Percentiles rank a stretch among this genome's conserved stretches.
phyloP scores from a whole-genome alignment of 108 stramenopile species.

The Cafeteria roenbergensis region DNA sequence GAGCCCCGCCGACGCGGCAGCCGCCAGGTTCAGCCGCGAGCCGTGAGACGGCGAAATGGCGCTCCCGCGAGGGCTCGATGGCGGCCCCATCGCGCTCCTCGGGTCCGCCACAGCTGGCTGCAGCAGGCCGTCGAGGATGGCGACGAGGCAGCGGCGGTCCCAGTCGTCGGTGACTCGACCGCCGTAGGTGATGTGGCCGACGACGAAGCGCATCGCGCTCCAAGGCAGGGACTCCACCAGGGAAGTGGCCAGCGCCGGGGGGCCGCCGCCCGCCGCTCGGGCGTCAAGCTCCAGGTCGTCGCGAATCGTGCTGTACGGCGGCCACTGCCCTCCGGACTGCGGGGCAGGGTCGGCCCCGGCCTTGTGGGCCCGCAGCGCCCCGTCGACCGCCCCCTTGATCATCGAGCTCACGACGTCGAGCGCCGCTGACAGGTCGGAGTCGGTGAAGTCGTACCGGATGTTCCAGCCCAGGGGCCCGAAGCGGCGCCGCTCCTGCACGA shows the following conservation, averaged over 20 bases:
- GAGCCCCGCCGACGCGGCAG: conserved; percentile 20
- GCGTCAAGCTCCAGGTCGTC: too few species aligned
- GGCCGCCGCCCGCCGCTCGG: too few species aligned
- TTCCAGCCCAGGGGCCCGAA: conserved; percentile 58
- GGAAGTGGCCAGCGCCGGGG: too few species aligned
- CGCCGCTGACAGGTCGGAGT: conserved; percentile 46
- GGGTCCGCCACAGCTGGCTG: conserved; percentile 19
- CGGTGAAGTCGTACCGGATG: conserved; percentile 54
- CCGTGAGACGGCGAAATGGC: neutral
- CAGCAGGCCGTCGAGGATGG: conserved; percentile 36
- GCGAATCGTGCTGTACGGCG: too few species aligned
- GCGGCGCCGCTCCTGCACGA: conserved; percentile 49
- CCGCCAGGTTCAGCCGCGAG: conserved; percentile 22
- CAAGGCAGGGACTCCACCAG: conserved; percentile 32
- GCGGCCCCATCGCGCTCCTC: conserved; percentile 13
- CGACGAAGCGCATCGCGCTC: conserved; percentile 41
- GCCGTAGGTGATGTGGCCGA: conserved; percentile 52
- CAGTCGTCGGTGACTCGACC: conserved; percentile 51
- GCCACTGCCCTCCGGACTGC: too few species aligned
- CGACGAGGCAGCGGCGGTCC: conserved; percentile 41
- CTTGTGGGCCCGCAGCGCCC: conserved; percentile 28
- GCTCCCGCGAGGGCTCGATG: conserved; percentile 27
- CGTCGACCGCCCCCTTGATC: conserved; percentile 35
- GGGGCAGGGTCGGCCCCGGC: conserved; percentile 40
- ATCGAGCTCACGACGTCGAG: conserved; percentile 35